Evolutionary conservation across 1,139 yeast genomes (phyloP).

Genomic region (Geotrichum aggregatum): DNA sequence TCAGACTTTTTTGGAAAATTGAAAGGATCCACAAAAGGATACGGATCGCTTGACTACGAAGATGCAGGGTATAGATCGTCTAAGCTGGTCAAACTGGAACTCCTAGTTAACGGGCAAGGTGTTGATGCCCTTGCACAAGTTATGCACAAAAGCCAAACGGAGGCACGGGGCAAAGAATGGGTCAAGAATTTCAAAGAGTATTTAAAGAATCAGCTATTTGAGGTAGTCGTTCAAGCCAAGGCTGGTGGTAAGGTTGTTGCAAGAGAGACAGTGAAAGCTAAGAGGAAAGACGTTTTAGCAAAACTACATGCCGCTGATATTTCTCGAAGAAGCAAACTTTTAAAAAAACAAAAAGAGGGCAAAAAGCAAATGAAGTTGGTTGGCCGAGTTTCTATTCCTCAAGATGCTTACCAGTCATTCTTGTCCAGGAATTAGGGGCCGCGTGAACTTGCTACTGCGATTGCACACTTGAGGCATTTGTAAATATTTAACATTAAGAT

Average conservation of each 20-base stretch:
- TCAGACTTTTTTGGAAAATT: constrained; percentile 93
- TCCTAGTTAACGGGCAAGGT: constrained; percentile 82
- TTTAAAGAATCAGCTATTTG: constrained; percentile 77
- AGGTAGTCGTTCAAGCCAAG: constrained; percentile 87
- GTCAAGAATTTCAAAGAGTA: constrained; percentile 77
- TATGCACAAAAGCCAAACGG: constrained; percentile 76
- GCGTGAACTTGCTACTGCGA: neutral
- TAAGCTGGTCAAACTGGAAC: constrained; percentile 80
- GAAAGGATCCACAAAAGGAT: constrained; percentile 86
- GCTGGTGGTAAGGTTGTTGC: constrained; percentile 83
- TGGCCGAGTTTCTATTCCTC: constrained; percentile 73
- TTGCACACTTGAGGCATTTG: neutral
- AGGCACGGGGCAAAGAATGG: constrained; percentile 70
- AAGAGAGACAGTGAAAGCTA: constrained; percentile 88
- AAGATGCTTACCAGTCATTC: constrained; percentile 61
- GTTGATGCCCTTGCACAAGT: constrained; percentile 92
- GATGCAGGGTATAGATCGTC: constrained; percentile 82
- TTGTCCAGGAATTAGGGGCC: constrained; percentile 29
- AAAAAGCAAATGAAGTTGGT: constrained; percentile 76
- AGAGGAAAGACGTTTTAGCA: constrained; percentile 88
- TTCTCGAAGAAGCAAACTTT: constrained; percentile 79
- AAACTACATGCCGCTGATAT: constrained; percentile 91
- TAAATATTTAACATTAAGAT: constrained; percentile 1
- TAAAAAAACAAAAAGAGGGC: constrained; percentile 90
- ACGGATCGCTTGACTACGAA: constrained; percentile 91